These are phyloP conservation scores for Urochloa ruziziensis DNA, from an alignment of 176 grass and related monocot species.

Conservation along the genomic window DNA sequence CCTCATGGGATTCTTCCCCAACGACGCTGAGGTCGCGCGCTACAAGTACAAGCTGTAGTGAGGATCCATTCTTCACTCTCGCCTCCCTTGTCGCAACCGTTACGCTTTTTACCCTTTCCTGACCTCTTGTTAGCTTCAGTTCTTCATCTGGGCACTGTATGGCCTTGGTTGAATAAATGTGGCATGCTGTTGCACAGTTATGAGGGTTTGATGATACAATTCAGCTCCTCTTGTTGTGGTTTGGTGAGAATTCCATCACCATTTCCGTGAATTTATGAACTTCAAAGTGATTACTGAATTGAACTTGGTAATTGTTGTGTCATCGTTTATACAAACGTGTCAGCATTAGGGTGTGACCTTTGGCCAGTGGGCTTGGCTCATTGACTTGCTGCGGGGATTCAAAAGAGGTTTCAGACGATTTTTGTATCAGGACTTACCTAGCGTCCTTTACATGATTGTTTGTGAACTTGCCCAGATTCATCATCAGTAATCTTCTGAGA, in stretches of 20 bases:
- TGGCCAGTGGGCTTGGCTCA: neutral
- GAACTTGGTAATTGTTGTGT: neutral
- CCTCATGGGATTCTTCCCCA: constrained; percentile 98
- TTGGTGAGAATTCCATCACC: neutral
- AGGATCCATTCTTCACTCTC: neutral
- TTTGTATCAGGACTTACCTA: neutral
- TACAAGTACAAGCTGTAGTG: constrained; percentile 60
- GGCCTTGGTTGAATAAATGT: constrained; percentile 39
- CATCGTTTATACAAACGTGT: neutral
- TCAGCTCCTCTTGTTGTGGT: constrained; percentile 26
- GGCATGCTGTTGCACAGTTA: constrained; percentile 29
- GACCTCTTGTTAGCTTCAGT: constrained; percentile 28
- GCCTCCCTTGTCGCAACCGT: constrained; percentile 6
- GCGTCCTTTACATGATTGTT: neutral
- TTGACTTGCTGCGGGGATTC: neutral
- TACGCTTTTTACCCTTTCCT: constrained; percentile 20
- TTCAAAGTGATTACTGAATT: neutral
- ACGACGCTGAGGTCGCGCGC: constrained; percentile 72
- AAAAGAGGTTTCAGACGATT: neutral
- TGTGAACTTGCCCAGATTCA: neutral
- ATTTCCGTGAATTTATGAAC: constrained; percentile 4
- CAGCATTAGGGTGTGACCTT: too few species aligned
- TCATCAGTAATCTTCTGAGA: neutral
- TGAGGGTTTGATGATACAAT: constrained; percentile 34
- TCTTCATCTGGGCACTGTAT: constrained; percentile 27